Evolutionary conservation across 495 filamentous ascomycete species (phyloP).

Genomic region (Penicillium waksmanii): DNA sequence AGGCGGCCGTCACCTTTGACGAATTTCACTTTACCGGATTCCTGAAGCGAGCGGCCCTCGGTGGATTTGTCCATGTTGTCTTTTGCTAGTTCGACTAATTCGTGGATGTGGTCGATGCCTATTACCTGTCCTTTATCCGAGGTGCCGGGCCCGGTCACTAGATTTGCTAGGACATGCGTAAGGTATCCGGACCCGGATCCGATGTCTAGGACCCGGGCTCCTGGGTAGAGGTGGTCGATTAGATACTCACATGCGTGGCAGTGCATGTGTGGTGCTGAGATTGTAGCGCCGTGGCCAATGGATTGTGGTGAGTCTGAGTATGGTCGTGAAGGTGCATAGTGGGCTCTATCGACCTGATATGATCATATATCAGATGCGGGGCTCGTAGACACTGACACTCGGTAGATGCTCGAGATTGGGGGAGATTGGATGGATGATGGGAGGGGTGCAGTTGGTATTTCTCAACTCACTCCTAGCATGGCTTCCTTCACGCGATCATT

Average conservation of each 20-base stretch:
- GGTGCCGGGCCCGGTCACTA: slow-evolving; percentile 58
- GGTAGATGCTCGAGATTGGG: neutral
- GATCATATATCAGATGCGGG: neutral
- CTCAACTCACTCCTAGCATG: slow-evolving; percentile 66
- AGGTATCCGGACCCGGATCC: slow-evolving; percentile 91
- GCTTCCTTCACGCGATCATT: slow-evolving; percentile 71
- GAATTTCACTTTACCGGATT: slow-evolving; percentile 66
- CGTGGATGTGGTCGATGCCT: slow-evolving; percentile 86
- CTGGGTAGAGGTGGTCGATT: slow-evolving; percentile 59
- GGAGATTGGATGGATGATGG: neutral
- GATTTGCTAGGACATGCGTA: slow-evolving; percentile 83
- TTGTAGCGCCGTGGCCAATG: slow-evolving; percentile 88
- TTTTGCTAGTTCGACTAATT: slow-evolving; percentile 71
- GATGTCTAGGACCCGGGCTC: slow-evolving; percentile 75
- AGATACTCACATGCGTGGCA: slow-evolving; percentile 74
- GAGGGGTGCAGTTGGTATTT: neutral
- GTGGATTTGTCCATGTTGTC: slow-evolving; percentile 74
- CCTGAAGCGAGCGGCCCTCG: slow-evolving; percentile 65
- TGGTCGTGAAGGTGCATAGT: slow-evolving; percentile 73
- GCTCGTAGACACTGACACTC: neutral
- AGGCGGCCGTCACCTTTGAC: slow-evolving; percentile 80
- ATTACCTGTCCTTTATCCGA: slow-evolving; percentile 60
- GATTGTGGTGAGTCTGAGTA: slow-evolving; percentile 91
- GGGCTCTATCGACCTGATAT: slow-evolving; percentile 80
- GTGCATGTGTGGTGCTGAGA: slow-evolving; percentile 98